These are phyloP conservation scores for Paecilomyces variotii DNA, from an alignment of 2,329 filamentous ascomycete species.

Conservation along the genomic window DNA sequence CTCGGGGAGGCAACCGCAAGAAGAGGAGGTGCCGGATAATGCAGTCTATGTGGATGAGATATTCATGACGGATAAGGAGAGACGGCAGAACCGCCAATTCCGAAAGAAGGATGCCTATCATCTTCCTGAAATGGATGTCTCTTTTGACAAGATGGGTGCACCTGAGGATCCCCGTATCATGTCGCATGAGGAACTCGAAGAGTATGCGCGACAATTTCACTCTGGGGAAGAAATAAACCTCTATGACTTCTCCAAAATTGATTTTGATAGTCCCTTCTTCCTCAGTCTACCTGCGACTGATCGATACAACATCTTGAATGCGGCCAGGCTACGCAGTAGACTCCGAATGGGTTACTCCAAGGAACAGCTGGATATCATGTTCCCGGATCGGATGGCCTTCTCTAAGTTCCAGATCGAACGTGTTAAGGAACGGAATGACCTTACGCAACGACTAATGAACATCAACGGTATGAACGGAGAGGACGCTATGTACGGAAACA, in stretches of 20 bases:
- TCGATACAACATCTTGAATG: conserved; percentile 95
- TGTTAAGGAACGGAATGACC: conserved; percentile 82
- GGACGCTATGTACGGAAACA: conserved; percentile 55
- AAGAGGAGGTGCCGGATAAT: conserved; percentile 61
- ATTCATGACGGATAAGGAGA: conserved; percentile 69
- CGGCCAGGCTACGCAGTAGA: conserved; percentile 76
- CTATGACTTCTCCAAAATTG: conserved; percentile 98
- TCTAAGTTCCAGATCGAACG: conserved; percentile 94
- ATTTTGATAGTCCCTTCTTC: conserved; percentile 95
- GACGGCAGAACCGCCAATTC: conserved; percentile 66
- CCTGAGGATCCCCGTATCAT: conserved; percentile 93
- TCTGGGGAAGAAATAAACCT: conserved; percentile 78
- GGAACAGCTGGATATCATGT: conserved; percentile 93
- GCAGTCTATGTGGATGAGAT: conserved; percentile 89
- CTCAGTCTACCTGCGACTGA: conserved; percentile 80
- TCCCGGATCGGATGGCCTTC: conserved; percentile 94
- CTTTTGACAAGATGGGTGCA: conserved; percentile 76
- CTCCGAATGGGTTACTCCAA: conserved; percentile 94
- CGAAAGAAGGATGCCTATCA: conserved; percentile 93
- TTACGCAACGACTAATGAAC: conserved; percentile 91
- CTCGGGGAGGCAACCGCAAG: conserved; percentile 31
- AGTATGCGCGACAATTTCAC: conserved; percentile 88
- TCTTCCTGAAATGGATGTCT: conserved; percentile 72
- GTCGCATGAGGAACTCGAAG: conserved; percentile 87
- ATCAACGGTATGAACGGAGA: conserved; percentile 81